Evolutionary conservation across 2,329 filamentous ascomycete genomes (phyloP).

Genomic region (Fulvia fulva): DNA sequence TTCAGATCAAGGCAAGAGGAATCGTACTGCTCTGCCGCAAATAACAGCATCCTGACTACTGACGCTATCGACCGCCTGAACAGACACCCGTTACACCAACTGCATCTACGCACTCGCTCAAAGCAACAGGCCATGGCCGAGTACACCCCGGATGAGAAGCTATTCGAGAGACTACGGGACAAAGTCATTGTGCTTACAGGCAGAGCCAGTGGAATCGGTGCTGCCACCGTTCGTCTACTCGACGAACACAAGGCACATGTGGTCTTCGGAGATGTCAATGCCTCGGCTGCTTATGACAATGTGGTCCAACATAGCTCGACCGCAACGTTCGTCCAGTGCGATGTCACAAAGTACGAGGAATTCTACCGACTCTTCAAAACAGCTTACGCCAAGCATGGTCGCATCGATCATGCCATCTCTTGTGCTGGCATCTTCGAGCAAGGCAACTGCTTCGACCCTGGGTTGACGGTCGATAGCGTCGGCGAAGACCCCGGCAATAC

Average conservation of each 20-base stretch:
- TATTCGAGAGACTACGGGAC: slow-evolving; percentile 19
- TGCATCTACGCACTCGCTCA: no score
- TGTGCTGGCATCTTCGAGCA: slow-evolving; percentile 47
- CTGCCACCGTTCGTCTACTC: slow-evolving; percentile 39
- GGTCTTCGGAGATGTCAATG: slow-evolving; percentile 41
- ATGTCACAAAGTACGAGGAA: slow-evolving; percentile 47
- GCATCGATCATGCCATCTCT: slow-evolving; percentile 48
- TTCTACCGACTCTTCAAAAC: slow-evolving; percentile 46
- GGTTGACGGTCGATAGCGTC: slow-evolving; percentile 43
- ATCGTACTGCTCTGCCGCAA: not conserved
- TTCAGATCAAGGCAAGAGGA: not conserved
- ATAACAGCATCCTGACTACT: not conserved
- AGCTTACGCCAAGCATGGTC: slow-evolving; percentile 43
- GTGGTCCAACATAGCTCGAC: slow-evolving; percentile 8
- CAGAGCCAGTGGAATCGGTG: slow-evolving; percentile 46
- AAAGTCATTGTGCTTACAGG: slow-evolving; percentile 35
- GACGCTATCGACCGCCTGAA: not conserved
- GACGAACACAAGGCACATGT: slow-evolving; percentile 40
- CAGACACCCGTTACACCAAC: no score
- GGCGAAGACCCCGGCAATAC: slow-evolving; percentile 34
- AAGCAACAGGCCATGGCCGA: slow-evolving; percentile 9
- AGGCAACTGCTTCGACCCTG: slow-evolving; percentile 44
- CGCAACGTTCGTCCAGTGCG: slow-evolving; percentile 39
- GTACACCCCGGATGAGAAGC: slow-evolving; percentile 9
- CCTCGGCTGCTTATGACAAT: slow-evolving; percentile 10